Percentiles rank a stretch among this genome's conserved stretches.
Conservation (phyloP, 2,329 filamentous ascomycete species). For the Epichloe aotearoae region DNA sequence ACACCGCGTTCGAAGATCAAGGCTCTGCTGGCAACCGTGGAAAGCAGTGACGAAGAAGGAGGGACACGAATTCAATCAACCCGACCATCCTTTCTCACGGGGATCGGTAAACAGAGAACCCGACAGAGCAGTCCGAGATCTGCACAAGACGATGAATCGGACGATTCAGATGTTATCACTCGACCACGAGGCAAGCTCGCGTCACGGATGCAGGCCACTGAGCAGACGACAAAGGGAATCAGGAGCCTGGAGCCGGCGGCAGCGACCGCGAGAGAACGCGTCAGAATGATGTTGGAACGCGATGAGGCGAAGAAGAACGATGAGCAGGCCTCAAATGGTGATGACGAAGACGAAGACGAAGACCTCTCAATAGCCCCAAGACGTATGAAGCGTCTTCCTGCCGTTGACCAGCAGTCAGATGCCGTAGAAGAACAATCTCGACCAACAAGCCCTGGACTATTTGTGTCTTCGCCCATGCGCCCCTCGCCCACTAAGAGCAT, state of each 20-base stretch:
- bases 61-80: slow-evolving; percentile 5
- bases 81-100: slow-evolving; percentile 4
- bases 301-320: slow-evolving; percentile 14
- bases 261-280: slow-evolving; percentile 26
- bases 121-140: background rate
- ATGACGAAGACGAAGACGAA: slow-evolving; percentile 22
- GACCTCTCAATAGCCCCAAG: slow-evolving; percentile 27
- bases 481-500: slow-evolving; percentile 18
- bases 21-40: slow-evolving; percentile 37
- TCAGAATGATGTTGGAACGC: slow-evolving; percentile 28
- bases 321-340: slow-evolving; percentile 12
- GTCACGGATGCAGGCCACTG: slow-evolving; percentile 42
- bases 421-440: slow-evolving; percentile 10
- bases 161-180: slow-evolving; percentile 24
- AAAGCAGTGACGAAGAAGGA: slow-evolving; percentile 36
- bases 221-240: slow-evolving; percentile 6
- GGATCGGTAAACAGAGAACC: background rate
- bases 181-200: slow-evolving; percentile 51
- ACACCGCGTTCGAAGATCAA: slow-evolving; percentile 42
- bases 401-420: slow-evolving; percentile 20
- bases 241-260: slow-evolving; percentile 4
- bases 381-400: slow-evolving; percentile 24
- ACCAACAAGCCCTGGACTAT: slow-evolving; percentile 33
- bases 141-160: slow-evolving; percentile 29
- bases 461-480: slow-evolving; percentile 38